phyloP scores from a whole-genome alignment of 1,139 yeast genomes.

The Sugiyamaella novakii region DNA sequence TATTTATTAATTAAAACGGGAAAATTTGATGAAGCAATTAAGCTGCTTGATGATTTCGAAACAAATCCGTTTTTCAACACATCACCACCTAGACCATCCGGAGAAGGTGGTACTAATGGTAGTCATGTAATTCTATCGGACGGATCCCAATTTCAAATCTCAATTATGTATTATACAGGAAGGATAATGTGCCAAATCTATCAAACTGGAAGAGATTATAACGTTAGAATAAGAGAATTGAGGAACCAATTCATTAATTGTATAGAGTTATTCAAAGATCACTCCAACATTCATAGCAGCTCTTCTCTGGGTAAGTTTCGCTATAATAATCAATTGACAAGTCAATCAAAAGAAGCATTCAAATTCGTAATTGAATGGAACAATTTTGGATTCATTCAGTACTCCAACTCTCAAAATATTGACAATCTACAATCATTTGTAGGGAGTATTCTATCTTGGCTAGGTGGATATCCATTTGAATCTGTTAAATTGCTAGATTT shows the following conservation, averaged over 20 bases:
- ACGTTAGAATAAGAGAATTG: not conserved
- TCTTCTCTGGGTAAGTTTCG: too few relatives aligned
- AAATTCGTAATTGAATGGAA: slow-evolving; percentile 1
- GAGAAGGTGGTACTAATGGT: too few relatives aligned
- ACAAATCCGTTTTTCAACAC: not conserved
- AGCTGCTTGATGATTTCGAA: slow-evolving; percentile 6
- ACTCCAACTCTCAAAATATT: not conserved
- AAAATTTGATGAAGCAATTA: not conserved
- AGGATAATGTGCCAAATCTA: slow-evolving; percentile 8
- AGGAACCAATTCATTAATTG: not conserved
- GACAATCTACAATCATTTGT: not conserved
- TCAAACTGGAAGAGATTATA: not conserved
- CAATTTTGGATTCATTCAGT: slow-evolving; percentile 7
- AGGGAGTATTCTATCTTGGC: slow-evolving; percentile 1
- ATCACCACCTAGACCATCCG: too few relatives aligned
- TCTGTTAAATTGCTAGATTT: not conserved
- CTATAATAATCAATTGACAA: too few relatives aligned
- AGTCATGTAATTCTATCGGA: not conserved
- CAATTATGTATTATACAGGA: slow-evolving; percentile 3
- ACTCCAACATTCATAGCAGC: too few relatives aligned
- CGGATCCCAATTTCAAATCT: not conserved
- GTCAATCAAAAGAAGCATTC: too few relatives aligned
- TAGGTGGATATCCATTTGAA: slow-evolving; percentile 9
- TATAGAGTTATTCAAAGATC: not conserved
- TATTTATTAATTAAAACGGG: slow-evolving; percentile 3